Base-by-base conservation (phyloP, 2,329 filamentous ascomycete genomes). In the Emmonsiellopsis sp. region DNA sequence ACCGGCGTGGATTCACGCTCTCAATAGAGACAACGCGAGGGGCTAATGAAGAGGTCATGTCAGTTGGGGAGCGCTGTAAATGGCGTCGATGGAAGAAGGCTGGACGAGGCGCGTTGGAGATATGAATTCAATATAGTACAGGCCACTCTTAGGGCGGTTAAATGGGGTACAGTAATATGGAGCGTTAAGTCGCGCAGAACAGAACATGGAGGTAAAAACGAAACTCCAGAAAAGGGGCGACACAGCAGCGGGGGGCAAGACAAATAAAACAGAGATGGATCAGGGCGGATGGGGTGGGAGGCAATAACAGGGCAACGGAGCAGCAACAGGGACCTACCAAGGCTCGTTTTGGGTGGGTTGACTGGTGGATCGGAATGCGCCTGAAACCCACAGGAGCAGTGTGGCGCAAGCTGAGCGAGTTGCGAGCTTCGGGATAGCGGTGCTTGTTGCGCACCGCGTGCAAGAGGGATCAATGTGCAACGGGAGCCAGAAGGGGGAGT, bases 321-420 rank as follows among this genome's bases (percentile, higher is more conserved):
- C 40, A 54, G 21, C 37, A 57, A 45, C 27, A 56, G 52, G 37
- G 56, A 57, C 27, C 59, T 56, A 58, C 55, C 57, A 55, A 55
- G 63, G 63, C 61, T 63, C 66, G 66, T 67, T 64, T 34, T 46
- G n/a, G 34, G 5, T 13, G 8, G 11, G 49, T 42, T 37, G 40
- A 37, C 27, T 37, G 65, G 67, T 65, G 63, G 66, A 33, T 13
- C 39, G 21, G 48, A 42, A 39, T 64, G 66, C 61, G 67, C 66
- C 64, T 65, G 61, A 62, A 65, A 61, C 62, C 62, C 62, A 36
- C 33, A 49, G 36, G 36, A 42, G 42, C 33, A 71, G 67, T 71
- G 70, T 72, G 69, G 70, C 70, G 70, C 69, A 72, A 72, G 69
- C 69, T 72, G 68, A 71, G 62, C 62, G 64, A 61, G 67, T 70